phyloP scores from a whole-genome alignment of 495 filamentous ascomycete species.

The Collariella sp. region DNA sequence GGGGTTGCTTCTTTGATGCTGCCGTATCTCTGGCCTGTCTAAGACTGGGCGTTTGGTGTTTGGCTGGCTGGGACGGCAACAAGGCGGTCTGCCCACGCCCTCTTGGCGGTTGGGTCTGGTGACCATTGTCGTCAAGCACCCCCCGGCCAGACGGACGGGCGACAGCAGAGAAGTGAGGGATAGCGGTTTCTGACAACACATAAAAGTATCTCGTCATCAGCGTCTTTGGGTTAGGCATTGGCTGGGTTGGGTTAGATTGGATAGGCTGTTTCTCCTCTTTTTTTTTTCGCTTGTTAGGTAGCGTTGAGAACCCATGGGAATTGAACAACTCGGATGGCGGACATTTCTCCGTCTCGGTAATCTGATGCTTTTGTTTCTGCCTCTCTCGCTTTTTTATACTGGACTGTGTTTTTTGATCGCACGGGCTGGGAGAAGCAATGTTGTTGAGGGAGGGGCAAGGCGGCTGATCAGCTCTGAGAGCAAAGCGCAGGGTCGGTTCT shows the following conservation, averaged over 20 bases:
- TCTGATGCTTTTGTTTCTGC: background rate
- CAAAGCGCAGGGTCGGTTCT: too few relatives aligned
- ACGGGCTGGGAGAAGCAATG: too few relatives aligned
- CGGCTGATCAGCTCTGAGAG: too few relatives aligned
- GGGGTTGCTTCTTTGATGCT: background rate
- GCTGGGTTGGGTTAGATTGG: constrained; percentile 4
- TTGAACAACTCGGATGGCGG: background rate
- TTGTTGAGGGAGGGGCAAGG: too few relatives aligned
- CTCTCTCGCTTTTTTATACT: background rate
- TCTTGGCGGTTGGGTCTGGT: background rate
- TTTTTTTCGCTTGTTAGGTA: background rate
- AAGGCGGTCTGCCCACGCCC: constrained; percentile 6
- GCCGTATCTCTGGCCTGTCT: background rate
- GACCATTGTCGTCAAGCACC: background rate
- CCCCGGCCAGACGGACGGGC: background rate
- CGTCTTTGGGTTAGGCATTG: background rate
- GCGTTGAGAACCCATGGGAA: background rate
- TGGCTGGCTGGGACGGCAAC: background rate
- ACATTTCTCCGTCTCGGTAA: background rate
- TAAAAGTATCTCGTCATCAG: constrained; percentile 1
- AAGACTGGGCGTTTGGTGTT: background rate
- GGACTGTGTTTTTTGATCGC: background rate
- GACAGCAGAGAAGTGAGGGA: background rate
- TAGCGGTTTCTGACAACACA: background rate
- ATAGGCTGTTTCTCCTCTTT: background rate